phyloP scores from a whole-genome alignment of 257 asterid genomes.

The Nicotiana otophora region DNA sequence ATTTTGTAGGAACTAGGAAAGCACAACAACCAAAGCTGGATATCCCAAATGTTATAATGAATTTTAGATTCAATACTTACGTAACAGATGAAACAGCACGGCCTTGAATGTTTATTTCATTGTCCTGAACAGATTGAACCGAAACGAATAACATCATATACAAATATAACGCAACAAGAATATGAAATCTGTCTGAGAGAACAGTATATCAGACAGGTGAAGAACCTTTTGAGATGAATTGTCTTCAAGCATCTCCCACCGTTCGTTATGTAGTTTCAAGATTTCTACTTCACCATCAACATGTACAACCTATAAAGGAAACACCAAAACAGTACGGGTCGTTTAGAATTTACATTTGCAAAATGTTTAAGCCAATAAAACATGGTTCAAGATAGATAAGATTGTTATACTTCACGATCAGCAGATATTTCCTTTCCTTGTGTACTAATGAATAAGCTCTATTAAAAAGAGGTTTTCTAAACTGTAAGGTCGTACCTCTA shows the following conservation, averaged over 20 bases:
- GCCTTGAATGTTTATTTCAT: constrained; percentile 10
- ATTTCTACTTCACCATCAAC: constrained; percentile 38
- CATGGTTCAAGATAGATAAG: not conserved
- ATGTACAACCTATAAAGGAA: constrained; percentile 34
- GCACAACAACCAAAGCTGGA: not conserved
- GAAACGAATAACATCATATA: not conserved
- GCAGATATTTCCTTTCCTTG: not conserved
- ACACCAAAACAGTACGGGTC: not conserved
- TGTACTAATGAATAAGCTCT: not conserved
- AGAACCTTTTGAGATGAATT: constrained; percentile 21
- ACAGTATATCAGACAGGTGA: not conserved
- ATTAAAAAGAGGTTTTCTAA: not conserved
- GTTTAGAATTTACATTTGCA: not conserved
- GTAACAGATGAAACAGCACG: constrained; percentile 10
- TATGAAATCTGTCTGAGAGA: not conserved
- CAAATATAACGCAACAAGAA: not conserved
- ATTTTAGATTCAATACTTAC: constrained; percentile 30
- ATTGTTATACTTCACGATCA: not conserved
- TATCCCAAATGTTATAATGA: not conserved
- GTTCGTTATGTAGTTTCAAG: constrained; percentile 39
- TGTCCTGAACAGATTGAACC: constrained; percentile 23
- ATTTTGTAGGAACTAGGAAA: not conserved
- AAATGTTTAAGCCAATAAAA: not conserved
- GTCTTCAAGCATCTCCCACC: constrained; percentile 29
- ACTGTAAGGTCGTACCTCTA: not conserved